These are phyloP conservation scores for Botrytis porri DNA, from an alignment of 2,329 filamentous ascomycete species.

Conservation along the genomic window DNA sequence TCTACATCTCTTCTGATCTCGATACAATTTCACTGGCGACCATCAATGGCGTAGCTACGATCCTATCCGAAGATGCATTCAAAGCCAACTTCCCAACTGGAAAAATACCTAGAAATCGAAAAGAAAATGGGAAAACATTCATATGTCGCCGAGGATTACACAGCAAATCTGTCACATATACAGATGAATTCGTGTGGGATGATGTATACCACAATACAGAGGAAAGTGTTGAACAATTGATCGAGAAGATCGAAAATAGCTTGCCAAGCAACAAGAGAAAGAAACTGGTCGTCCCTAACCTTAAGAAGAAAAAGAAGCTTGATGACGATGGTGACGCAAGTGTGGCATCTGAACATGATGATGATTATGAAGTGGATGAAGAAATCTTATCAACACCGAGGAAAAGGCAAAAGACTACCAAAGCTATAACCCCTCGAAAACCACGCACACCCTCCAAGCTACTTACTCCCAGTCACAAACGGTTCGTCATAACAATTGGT, in stretches of 20 bases:
- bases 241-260: conserved; percentile 55
- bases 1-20: conserved; percentile 85
- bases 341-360: conserved; percentile 28
- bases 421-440: conserved; percentile 38
- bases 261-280: conserved; percentile 68
- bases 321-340: conserved; percentile 33
- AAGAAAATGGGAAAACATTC: conserved; percentile 81
- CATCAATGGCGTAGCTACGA: conserved; percentile 82
- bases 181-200: conserved; percentile 89
- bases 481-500: conserved; percentile 39
- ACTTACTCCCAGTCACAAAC: conserved; percentile 63
- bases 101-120: conserved; percentile 67
- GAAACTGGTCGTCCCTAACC: neutral
- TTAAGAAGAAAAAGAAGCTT: neutral
- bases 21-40: conserved; percentile 84
- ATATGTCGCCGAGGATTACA: conserved; percentile 88
- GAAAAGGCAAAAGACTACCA: conserved; percentile 53
- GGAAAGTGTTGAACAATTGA: conserved; percentile 30
- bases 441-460: conserved; percentile 42
- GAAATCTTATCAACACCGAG: conserved; percentile 47
- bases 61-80: conserved; percentile 73
- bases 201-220: conserved; percentile 59
- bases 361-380: conserved; percentile 23
- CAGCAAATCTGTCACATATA: conserved; percentile 84
- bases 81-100: conserved; percentile 68